phyloP scores from a whole-genome alignment of 2,329 filamentous ascomycete genomes.

The Paraphoma chrysanthemicola region DNA sequence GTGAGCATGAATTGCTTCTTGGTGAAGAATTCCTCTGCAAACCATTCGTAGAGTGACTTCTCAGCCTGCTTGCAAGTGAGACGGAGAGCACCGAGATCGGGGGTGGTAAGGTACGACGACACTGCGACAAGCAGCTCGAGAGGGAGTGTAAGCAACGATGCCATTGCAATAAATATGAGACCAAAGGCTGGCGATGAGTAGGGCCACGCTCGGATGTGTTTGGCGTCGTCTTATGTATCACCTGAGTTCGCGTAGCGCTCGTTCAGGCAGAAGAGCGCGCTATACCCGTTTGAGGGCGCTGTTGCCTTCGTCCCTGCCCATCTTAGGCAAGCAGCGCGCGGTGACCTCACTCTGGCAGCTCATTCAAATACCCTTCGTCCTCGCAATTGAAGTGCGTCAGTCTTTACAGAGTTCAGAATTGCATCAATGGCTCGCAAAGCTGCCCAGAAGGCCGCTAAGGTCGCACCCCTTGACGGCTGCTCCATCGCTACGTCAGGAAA shows the following conservation, averaged over 20 bases:
- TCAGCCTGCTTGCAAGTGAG: conserved; percentile 64
- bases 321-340: conserved; percentile 8
- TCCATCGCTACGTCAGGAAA: conserved; percentile 67
- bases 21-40: conserved; percentile 68
- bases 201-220: not conserved
- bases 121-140: conserved; percentile 65
- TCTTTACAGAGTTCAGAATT: not conserved
- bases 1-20: conserved; percentile 72
- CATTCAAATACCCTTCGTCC: conserved; percentile 16
- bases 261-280: conserved; percentile 22
- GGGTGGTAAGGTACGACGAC: conserved; percentile 60
- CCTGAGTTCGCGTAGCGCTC: conserved; percentile 18
- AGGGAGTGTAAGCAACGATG: conserved; percentile 52
- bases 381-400: conserved; percentile 1
- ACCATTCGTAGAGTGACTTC: conserved; percentile 60
- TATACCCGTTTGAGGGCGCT: conserved; percentile 9
- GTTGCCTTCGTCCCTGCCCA: conserved; percentile 16
- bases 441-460: conserved; percentile 22
- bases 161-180: conserved; percentile 16
- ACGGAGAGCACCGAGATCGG: conserved; percentile 63
- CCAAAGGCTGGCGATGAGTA: not conserved
- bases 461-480: conserved; percentile 55
- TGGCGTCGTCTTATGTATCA: conserved; percentile 12
- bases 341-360: conserved; percentile 1
- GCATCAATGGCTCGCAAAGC: conserved; percentile 30